Evolutionary conservation across 148 eudicot species (phyloP).

Genomic region (Cornus controversa): DNA sequence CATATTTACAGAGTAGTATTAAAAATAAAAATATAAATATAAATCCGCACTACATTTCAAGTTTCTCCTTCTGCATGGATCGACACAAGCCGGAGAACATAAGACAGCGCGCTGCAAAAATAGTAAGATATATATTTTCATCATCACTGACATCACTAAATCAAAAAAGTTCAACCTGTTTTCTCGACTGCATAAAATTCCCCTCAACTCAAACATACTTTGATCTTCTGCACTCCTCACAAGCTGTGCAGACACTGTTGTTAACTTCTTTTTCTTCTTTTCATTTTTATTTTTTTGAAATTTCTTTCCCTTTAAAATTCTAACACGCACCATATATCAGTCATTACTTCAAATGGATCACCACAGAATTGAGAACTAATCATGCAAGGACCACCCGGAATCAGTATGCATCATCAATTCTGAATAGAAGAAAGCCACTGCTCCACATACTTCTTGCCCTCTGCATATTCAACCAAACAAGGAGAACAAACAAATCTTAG

Average conservation of each 20-base stretch:
- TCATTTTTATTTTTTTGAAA: not conserved
- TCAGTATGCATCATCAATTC: constrained; percentile 25
- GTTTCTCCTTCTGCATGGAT: not conserved
- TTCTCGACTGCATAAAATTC: not conserved
- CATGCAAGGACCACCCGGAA: constrained; percentile 6
- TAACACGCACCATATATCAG: not conserved
- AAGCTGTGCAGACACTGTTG: not conserved
- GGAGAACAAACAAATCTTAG: not conserved
- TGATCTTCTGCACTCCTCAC: not conserved
- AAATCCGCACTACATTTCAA: not conserved
- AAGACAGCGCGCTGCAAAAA: not conserved
- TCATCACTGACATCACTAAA: not conserved
- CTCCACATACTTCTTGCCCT: constrained; percentile 38
- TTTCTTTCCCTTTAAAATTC: not conserved
- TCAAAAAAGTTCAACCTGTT: not conserved
- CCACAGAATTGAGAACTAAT: too few species aligned
- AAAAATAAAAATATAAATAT: too few species aligned
- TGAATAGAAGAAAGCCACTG: constrained; percentile 57
- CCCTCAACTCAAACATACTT: not conserved
- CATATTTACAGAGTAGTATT: constrained; percentile 10
- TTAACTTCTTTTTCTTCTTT: not conserved
- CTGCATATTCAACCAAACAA: constrained; percentile 28
- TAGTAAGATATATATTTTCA: not conserved
- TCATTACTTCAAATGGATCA: too few species aligned
- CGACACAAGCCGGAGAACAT: not conserved